Evolutionary conservation across 2,329 filamentous ascomycete genomes (phyloP).

Genomic region (Neoscytalidium dimidiatum): DNA sequence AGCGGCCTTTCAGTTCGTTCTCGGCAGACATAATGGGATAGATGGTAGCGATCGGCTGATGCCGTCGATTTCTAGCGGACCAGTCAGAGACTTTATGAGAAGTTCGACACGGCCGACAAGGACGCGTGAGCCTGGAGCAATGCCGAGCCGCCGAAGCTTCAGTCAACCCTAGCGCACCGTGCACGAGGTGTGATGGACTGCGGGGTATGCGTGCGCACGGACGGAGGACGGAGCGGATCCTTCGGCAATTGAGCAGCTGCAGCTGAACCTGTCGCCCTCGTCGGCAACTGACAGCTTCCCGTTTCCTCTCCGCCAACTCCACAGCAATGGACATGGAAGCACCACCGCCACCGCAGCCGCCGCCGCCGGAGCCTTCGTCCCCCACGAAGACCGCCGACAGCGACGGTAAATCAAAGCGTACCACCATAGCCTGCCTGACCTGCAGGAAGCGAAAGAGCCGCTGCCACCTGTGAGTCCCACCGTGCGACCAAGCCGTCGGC

Average conservation of each 20-base stretch:
- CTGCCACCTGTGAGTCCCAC: conserved; percentile 38
- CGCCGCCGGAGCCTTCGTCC: conserved; percentile 11
- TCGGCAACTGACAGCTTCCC: conserved; percentile 12
- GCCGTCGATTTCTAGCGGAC: background rate
- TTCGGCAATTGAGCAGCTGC: conserved; percentile 15
- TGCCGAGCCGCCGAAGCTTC: background rate
- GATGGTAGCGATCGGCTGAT: background rate
- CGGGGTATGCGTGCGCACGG: conserved; percentile 13
- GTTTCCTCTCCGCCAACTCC: conserved; percentile 10
- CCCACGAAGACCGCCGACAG: conserved; percentile 22
- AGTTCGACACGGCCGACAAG: background rate
- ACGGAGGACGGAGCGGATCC: conserved; percentile 1
- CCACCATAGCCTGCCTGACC: conserved; percentile 33
- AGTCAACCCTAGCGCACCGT: background rate
- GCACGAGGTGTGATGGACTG: conserved; percentile 5
- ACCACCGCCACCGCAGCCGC: conserved; percentile 14
- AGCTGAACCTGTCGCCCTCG: conserved; percentile 1
- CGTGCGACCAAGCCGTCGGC: background rate
- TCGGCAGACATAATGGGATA: conserved; percentile 21
- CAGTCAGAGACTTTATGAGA: background rate
- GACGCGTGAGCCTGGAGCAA: background rate
- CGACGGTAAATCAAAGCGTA: conserved; percentile 28
- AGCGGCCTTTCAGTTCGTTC: conserved; percentile 50
- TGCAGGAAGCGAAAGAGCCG: conserved; percentile 42
- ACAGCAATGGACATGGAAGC: conserved; percentile 13